A percentile compares a stretch with the other conserved stretches of the same genome.
phyloP scores from a whole-genome alignment of 2,329 filamentous ascomycete species.

The Trichoderma sp. region DNA sequence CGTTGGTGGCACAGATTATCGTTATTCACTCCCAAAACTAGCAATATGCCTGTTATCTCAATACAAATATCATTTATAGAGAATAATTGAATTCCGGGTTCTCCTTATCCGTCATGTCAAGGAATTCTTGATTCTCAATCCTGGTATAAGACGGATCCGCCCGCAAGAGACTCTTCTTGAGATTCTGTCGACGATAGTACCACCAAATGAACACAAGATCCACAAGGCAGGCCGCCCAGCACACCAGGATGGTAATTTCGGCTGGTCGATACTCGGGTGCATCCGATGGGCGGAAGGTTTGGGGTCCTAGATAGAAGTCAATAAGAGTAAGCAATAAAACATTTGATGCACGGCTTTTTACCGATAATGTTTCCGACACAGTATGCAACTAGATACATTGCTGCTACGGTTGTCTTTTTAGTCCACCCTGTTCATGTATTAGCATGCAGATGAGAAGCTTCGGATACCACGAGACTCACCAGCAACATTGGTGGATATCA shows the following conservation, averaged over 20 bases:
- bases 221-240: slow-evolving; percentile 50
- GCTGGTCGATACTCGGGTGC: slow-evolving; percentile 60
- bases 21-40: neutral
- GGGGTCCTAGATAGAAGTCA: slow-evolving; percentile 41
- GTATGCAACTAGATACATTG: slow-evolving; percentile 47
- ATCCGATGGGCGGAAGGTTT: slow-evolving; percentile 55
- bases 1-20: neutral
- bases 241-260: slow-evolving; percentile 62
- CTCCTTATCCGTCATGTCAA: slow-evolving; percentile 64
- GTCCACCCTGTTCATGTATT: slow-evolving; percentile 42
- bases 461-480: neutral
- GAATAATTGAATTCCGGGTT: slow-evolving; percentile 64
- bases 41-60: neutral
- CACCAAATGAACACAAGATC: slow-evolving; percentile 60
- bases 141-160: slow-evolving; percentile 55
- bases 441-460: neutral
- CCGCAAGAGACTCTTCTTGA: slow-evolving; percentile 52
- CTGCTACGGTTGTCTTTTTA: slow-evolving; percentile 52
- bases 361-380: slow-evolving; percentile 57
- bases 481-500: slow-evolving; percentile 37
- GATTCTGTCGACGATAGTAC: slow-evolving; percentile 59
- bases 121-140: slow-evolving; percentile 65
- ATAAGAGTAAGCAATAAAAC: neutral
- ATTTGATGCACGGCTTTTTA: slow-evolving; percentile 26
- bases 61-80: slow-evolving; percentile 33